Evolutionary conservation across 1,284 basidiomycete genomes (phyloP), one percentile per base, ranked within the genome.

Genomic region (Ceratobasidium theobromae): DNA sequence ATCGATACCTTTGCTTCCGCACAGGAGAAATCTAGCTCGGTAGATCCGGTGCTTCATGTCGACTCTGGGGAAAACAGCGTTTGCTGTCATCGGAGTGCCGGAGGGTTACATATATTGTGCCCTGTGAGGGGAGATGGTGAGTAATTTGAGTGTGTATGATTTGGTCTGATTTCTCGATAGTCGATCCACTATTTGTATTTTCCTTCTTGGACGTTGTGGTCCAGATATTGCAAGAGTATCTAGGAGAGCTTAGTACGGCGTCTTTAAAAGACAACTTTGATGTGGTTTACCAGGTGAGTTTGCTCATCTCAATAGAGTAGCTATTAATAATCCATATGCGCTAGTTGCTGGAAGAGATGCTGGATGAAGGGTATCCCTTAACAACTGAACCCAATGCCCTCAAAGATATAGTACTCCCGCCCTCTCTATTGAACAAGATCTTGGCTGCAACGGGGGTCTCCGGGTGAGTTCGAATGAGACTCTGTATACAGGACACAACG

Each of bases 181-280:
- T 89, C 72, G 95, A 98, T 74, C 94, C 95, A 0, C 77, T 96
- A 27, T 86, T 95, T 62, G 93, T 90, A 2, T 93, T 98, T 74
- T 83, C 93, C 0, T 98, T 97, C 75, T 77, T 98, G 25, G 86
- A 91, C 72, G 86, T 88, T 0, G 94, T 98, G 73, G 79, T 92
- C 52, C 86, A 91, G 52, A 89, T 94, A 46, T 79, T 98, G 40
- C 80, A 83, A 53, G 93, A 96, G 68, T 98, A 98, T 75, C 88
- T 98, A 70, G 92, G 91, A 21, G 81, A 84, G 30, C 77, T 87
- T 18, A 86, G 85, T 9, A 83, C 85, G 21, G 84, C 86, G 5
- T 89, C 86, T 0, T 79, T 98, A 72, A 91, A 88, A 72, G 94
- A 98, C 70, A 94, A 97, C 76, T 97, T 98, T 77, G 95, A 98